These are phyloP conservation scores for Lasiodiplodia sp. DNA, from an alignment of 2,329 filamentous ascomycete genomes.

Conservation along the genomic window DNA sequence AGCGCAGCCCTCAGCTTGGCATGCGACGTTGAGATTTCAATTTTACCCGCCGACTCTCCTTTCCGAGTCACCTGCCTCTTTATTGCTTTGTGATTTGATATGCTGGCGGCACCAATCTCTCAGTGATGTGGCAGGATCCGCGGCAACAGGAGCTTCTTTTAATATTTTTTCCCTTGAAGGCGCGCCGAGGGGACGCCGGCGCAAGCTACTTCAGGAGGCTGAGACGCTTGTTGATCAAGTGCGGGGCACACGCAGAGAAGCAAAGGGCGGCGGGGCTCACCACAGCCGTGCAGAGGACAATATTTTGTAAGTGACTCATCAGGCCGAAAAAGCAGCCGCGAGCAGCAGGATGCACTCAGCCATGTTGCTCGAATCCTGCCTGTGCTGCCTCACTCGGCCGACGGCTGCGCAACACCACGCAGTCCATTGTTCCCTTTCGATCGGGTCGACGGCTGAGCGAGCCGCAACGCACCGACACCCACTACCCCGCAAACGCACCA, in stretches of 20 bases:
- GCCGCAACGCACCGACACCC: background rate
- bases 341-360: background rate
- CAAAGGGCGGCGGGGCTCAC: background rate
- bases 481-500: constrained; percentile 11
- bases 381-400: background rate
- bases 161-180: no score
- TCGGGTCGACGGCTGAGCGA: background rate
- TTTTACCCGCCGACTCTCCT: background rate
- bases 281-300: background rate
- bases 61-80: background rate
- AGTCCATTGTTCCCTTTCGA: background rate
- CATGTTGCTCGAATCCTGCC: constrained; percentile 1
- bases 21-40: background rate
- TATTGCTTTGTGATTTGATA: background rate
- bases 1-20: background rate
- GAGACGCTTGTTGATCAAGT: background rate
- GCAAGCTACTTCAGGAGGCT: background rate
- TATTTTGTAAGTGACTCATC: background rate
- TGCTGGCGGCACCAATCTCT: background rate
- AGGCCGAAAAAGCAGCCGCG: background rate
- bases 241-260: background rate
- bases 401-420: background rate
- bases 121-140: no score
- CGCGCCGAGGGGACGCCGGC: background rate
- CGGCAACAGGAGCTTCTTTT: no score